Evolutionary conservation across 306 rosid genomes (phyloP), one percentile per base, ranked within the genome.

Genomic region (Datisca glomerata): DNA sequence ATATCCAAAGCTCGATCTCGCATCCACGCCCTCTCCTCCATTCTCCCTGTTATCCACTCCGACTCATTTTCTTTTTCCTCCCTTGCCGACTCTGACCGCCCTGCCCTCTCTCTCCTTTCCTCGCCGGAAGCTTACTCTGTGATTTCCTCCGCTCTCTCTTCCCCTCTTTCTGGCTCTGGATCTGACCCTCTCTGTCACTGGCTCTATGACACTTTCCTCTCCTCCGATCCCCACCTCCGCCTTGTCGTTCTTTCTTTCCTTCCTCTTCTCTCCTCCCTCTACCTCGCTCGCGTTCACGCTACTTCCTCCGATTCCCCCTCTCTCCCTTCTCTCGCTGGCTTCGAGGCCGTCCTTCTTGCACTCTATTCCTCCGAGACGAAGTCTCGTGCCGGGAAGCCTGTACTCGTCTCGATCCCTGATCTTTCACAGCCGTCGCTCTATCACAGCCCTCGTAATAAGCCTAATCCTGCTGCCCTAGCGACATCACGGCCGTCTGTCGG

Each of bases 81-180:
- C 43, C 84, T 89, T 42, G 92, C 93, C 25, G 98, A 89, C 40
- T 89, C 98, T 20, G 98, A 84, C 59, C 98, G 93, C 37, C 98
- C 95, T 0, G 95, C 95, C 2, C 86, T 89, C 45, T 89, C 98
- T 3, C 98, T 89, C 35, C 77, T 89, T 43, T 80, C 93, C 43
- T 89, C 98, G 42, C 64, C 51, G 8, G 8, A 55, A 15, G 81
- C 93, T 18, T 89, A 77, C 77, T 18, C 59, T 43, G 77, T 78
- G 27, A 11, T 89, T 21, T 67, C 83, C 13, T 12, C 66, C 8
- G 48, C 79, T 31, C 86, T 80, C 45, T 66, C 68, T 34, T 31
- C 57, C 16, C 60, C 73, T 13, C 38, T n/a, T 12, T 74, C 77
- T 5, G 89, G 98, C 5, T 71, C 83, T 4, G 95, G 83, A 37